Evolutionary conservation across 2,329 filamentous ascomycete genomes (phyloP), one percentile per base, ranked within the genome.

Genomic region (Alternaria burnsii): DNA sequence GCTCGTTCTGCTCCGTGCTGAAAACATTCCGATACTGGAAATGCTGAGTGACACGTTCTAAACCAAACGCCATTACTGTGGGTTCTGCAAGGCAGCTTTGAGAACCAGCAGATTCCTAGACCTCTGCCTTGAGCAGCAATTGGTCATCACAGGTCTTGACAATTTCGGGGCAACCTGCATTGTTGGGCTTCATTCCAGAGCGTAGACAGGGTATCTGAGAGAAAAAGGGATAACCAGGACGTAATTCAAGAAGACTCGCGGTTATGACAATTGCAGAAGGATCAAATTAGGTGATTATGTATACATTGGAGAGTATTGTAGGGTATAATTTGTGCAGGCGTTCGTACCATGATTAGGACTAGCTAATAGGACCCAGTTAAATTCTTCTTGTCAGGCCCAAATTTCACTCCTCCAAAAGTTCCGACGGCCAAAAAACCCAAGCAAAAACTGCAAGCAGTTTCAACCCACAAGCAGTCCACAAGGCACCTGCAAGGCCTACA

Each of bases 401-500:
- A 14, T 12, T 16, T 20, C 18, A 42, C 28, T 42, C 38, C n/a
- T 53, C 43, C 20, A 36, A 65, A 12, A 57, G 42, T 24, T 82
- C 79, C 2, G 72, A 71, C 58, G 70, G 72, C 81, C 81, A 83
- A 26, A 81, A 71, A 3, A 77, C 51, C 80, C 80, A 83, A 2
- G 76, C 77, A 18, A 78, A 38, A 1, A 80, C 75, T 14, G 81
- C 75, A 3, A 76, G 32, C 0, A 66, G 56, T 65, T 84, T 84
- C 57, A 83, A 55, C 0, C 55, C 73, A 2, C 75, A 80, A 9
- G 81, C 81, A 18, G 78, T 79, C 83, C 83, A 86, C 40, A 86
- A 63, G 12, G 81, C 84, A 3, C 84, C 84, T 40, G 81, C 78
- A 41, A 89, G 72, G 0, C 86, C 86, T 34, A 83, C 74, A 11